A percentile compares a stretch with the other conserved stretches of the same genome.
phyloP scores from a whole-genome alignment of 345 rosid genomes.

The Hevea brasiliensis region DNA sequence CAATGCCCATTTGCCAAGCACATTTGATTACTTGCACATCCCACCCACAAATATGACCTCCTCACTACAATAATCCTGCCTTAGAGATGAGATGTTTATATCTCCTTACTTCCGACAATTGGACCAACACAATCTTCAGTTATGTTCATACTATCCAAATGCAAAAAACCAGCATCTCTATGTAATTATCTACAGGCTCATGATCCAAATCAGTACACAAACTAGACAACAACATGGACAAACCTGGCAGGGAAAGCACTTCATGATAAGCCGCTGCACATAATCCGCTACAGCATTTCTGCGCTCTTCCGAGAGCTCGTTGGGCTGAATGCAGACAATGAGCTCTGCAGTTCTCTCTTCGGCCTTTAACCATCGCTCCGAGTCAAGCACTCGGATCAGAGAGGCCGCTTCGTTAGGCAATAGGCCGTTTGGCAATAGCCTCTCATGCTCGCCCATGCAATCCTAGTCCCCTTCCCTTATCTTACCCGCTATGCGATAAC shows the following conservation, averaged over 20 bases:
- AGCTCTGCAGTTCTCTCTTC: slow-evolving; percentile 86
- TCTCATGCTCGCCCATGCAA: slow-evolving; percentile 88
- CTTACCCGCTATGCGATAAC: background rate
- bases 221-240: background rate
- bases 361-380: slow-evolving; percentile 75
- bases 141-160: background rate
- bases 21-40: background rate
- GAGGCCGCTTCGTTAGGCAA: slow-evolving; percentile 77
- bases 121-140: background rate
- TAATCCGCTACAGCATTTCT: slow-evolving; percentile 84
- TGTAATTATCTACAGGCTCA: background rate
- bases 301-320: slow-evolving; percentile 70
- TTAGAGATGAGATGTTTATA: background rate
- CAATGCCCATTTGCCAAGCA: background rate
- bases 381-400: slow-evolving; percentile 52
- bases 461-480: slow-evolving; percentile 27
- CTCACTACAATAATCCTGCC: background rate
- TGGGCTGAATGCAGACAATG: slow-evolving; percentile 82
- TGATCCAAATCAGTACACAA: background rate
- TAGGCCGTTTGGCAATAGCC: slow-evolving; percentile 72
- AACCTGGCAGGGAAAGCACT: slow-evolving; percentile 75
- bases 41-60: background rate
- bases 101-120: background rate
- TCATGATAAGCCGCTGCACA: slow-evolving; percentile 67
- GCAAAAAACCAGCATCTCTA: too few species aligned